phyloP scores from a whole-genome alignment of 306 rosid genomes.

The Cicer yamashitae region DNA sequence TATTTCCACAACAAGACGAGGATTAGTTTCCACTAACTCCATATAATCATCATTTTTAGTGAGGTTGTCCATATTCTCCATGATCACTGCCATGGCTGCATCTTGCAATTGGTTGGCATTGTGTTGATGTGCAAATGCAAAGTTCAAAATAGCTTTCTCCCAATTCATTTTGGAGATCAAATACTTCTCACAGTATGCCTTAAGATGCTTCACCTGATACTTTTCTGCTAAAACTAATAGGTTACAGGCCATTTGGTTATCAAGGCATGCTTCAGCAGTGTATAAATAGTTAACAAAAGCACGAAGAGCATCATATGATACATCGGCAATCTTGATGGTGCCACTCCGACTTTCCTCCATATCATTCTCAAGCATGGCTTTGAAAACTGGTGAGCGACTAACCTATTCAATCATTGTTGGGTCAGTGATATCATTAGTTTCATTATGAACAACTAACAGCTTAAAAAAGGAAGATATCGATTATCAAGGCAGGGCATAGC shows the following conservation, averaged over 20 bases:
- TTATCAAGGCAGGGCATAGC: not conserved
- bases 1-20: constrained; percentile 76
- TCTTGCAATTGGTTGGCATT: constrained; percentile 65
- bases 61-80: constrained; percentile 71
- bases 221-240: constrained; percentile 76
- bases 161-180: constrained; percentile 66
- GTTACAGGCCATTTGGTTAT: constrained; percentile 74
- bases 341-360: constrained; percentile 88
- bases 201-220: constrained; percentile 82
- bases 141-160: constrained; percentile 67
- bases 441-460: not conserved
- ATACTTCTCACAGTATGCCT: constrained; percentile 71
- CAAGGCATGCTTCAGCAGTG: constrained; percentile 78
- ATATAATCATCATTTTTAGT: constrained; percentile 63
- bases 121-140: constrained; percentile 76
- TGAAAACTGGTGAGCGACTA: constrained; percentile 84
- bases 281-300: constrained; percentile 76
- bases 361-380: constrained; percentile 85
- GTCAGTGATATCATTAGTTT: constrained; percentile 30
- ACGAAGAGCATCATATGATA: constrained; percentile 70
- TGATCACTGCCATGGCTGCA: constrained; percentile 65
- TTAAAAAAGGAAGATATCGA: not conserved
- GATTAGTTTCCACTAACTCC: constrained; percentile 72
- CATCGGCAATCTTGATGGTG: constrained; percentile 76
- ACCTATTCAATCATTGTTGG: constrained; percentile 46